Evolutionary conservation across 805 yeast species (phyloP), one percentile per base, ranked within the genome.

Genomic region (Candida khao-thaluensis): DNA sequence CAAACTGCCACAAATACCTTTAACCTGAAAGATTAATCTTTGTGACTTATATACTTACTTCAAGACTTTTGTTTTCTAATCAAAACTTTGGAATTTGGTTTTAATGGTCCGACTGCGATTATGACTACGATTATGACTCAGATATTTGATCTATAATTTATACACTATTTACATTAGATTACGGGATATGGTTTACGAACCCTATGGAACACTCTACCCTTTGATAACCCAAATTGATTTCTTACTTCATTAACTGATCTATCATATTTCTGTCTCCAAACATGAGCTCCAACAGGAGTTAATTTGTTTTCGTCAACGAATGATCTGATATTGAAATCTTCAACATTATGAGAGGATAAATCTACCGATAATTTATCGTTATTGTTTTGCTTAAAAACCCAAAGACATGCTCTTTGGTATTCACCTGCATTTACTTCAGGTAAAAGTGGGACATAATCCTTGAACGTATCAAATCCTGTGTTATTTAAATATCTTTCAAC

Each of bases 231-330:
- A 57, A 84, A 86, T 56, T 73, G 61, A 47, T 72, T 76, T 61
- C 98, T 80, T 18, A 90, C 82, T 3, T 57, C 59, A 21, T 72
- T 73, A 30, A 86, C 84, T 51, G 82, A 77, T 51, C 85, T 67
- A 62, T 93, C 98, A 79, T 83, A 91, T 29, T 63, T 69, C 49
- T 82, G 79, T 72, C 98, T 81, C 91, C 95, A 91, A 32, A 87
- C 72, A 59, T 88, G 95, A 2, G 95, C 96, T 18, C 98, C 97
- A 34, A 90, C 79, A 1, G 97, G 79, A n/a, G 68, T 66, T 49
- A 93, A 72, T 3, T 69, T 57, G 59, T 85, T 57, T 3, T 61
- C 46, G 3, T 62, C 69, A 11, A 71, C 85, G 59, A 88, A 90
- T 5, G 55, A 52, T 57, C 98, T 78, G 45, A 91, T 81, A 52